A percentile compares a stretch with the other conserved stretches of the same genome.
These are phyloP conservation scores for Mayamaea pseudoterrestris DNA, from an alignment of 108 stramenopile genomes.

Conservation along the genomic window DNA sequence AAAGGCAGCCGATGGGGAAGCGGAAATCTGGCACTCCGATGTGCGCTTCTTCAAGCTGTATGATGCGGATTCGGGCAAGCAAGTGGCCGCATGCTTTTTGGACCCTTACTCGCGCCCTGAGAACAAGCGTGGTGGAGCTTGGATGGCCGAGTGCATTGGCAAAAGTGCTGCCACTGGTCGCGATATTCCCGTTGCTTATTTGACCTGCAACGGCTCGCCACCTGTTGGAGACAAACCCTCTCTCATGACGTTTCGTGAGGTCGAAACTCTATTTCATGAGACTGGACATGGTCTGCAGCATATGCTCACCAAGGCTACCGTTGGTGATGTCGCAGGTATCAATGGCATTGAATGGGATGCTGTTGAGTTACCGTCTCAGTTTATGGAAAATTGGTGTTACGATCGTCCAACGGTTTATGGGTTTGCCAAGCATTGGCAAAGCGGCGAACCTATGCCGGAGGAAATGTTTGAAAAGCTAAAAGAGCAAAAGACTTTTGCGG, in stretches of 20 bases:
- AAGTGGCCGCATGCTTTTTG: constrained; percentile 92
- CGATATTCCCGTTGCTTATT: constrained; percentile 90
- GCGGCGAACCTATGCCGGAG: constrained; percentile 89
- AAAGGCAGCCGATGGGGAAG: constrained; percentile 75
- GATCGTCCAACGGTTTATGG: constrained; percentile 80
- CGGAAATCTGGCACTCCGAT: constrained; percentile 92
- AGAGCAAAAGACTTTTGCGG: constrained; percentile 84
- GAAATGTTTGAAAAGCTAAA: constrained; percentile 93
- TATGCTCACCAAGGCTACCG: constrained; percentile 79
- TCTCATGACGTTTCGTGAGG: constrained; percentile 98
- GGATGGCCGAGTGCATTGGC: constrained; percentile 93
- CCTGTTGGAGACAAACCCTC: constrained; percentile 90
- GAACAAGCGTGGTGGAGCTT: constrained; percentile 94
- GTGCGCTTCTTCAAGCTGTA: constrained; percentile 91
- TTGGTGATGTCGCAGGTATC: constrained; percentile 96
- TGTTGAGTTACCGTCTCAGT: constrained; percentile 89
- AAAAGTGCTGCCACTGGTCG: constrained; percentile 68
- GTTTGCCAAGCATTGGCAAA: constrained; percentile 97
- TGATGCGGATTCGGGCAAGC: constrained; percentile 71
- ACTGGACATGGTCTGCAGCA: constrained; percentile 18
- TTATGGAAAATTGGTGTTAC: constrained; percentile 99
- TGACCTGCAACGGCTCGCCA: constrained; percentile 97
- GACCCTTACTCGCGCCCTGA: constrained; percentile 97
- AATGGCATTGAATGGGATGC: constrained; percentile 98
- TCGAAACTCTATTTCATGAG: constrained; percentile 97